These are phyloP conservation scores for Zygnema circumcarinatum DNA, from an alignment of 139 green algal species.

Conservation along the genomic window DNA sequence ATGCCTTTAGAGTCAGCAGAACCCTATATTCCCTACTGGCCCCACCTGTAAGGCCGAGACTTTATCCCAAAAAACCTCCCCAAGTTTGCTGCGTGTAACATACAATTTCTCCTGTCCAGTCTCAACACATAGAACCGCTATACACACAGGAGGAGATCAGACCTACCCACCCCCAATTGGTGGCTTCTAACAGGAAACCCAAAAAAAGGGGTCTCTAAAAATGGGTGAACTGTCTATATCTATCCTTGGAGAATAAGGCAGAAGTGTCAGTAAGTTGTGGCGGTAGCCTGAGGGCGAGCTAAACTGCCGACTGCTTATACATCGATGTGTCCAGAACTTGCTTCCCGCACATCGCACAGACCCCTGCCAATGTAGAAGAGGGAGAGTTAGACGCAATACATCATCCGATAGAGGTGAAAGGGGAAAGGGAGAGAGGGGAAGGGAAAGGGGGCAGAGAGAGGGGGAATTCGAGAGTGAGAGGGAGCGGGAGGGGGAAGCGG, in stretches of 20 bases:
- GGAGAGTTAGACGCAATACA: background rate
- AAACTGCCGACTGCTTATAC: conserved; percentile 60
- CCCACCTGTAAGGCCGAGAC: background rate
- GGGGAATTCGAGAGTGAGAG: background rate
- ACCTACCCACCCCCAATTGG: conserved; percentile 1
- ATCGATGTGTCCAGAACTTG: conserved; percentile 58
- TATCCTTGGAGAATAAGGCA: background rate
- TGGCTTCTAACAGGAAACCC: background rate
- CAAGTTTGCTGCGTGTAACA: background rate
- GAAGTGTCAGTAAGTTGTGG: background rate
- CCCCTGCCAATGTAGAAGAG: conserved; percentile 31
- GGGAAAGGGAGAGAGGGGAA: background rate
- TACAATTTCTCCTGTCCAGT: background rate
- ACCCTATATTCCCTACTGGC: no score
- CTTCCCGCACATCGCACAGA: conserved; percentile 62
- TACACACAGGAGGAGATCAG: background rate
- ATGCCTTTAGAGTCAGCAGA: no score
- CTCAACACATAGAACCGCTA: background rate
- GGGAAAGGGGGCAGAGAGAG: background rate
- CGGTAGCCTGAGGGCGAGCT: conserved; percentile 5
- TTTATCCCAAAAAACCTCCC: background rate
- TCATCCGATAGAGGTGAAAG: conserved; percentile 4
- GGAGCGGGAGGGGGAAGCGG: background rate
- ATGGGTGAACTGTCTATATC: conserved; percentile 11
- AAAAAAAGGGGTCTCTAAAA: no score